Conservation (phyloP, 2,329 filamentous ascomycete species). For the Scortechinia acanthostroma region DNA sequence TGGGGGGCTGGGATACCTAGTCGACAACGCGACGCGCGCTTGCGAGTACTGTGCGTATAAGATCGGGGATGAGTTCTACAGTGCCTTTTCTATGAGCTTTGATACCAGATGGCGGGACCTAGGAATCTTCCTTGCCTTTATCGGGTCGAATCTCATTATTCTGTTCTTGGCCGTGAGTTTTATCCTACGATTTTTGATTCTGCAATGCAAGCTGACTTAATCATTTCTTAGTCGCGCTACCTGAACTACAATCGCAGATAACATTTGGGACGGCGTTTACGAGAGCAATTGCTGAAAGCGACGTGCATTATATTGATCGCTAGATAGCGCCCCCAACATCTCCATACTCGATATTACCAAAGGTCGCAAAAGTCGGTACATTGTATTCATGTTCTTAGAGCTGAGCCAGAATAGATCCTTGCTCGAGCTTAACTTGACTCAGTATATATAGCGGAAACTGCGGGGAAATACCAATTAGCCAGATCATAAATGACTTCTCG, state of each 20-base stretch:
- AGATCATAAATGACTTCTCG: background rate
- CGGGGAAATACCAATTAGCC: background rate
- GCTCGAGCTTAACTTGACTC: too few species aligned
- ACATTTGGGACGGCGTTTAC: background rate
- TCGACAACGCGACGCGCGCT: conserved; percentile 52
- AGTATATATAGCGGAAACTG: conserved; percentile 14
- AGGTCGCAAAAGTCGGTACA: background rate
- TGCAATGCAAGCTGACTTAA: too few species aligned
- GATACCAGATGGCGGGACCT: conserved; percentile 72
- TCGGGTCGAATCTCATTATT: conserved; percentile 70
- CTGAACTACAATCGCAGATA: too few species aligned
- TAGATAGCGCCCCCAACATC: background rate
- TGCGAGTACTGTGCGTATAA: conserved; percentile 81
- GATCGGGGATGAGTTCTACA: conserved; percentile 75
- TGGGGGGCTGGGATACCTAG: conserved; percentile 68
- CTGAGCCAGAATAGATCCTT: background rate
- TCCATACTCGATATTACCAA: background rate
- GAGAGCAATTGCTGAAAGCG: background rate
- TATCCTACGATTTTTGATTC: too few species aligned
- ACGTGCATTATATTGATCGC: background rate
- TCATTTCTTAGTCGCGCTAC: too few species aligned
- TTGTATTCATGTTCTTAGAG: background rate
- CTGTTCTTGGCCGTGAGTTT: conserved; percentile 41
- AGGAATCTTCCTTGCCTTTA: conserved; percentile 71
- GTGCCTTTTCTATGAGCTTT: conserved; percentile 59